These are phyloP conservation scores for Glaciozyma martinii DNA, from an alignment of 768 basidiomycete species.

Conservation along the genomic window DNA sequence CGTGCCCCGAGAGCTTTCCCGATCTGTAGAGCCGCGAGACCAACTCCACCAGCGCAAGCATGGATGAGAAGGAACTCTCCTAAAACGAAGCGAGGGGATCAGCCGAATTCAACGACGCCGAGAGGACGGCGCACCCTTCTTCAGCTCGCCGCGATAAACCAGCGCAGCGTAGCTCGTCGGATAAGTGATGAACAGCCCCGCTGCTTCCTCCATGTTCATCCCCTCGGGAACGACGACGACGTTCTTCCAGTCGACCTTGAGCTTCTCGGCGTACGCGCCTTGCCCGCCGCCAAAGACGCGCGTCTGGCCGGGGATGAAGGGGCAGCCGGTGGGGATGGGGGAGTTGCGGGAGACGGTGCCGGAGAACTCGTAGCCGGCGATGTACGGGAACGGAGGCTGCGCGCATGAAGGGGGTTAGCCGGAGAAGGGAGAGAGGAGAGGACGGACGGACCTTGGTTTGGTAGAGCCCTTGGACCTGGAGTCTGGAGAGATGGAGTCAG, in stretches of 20 bases:
- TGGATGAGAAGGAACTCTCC: constrained; percentile 85
- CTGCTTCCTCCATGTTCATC: constrained; percentile 75
- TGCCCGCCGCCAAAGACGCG: constrained; percentile 75
- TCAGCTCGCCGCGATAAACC: constrained; percentile 69
- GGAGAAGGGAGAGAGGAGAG: no score
- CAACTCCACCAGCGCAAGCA: constrained; percentile 93
- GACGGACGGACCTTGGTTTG: constrained; percentile 55
- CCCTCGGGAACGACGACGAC: constrained; percentile 58
- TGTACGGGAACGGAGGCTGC: constrained; percentile 67
- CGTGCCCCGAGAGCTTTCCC: constrained; percentile 88
- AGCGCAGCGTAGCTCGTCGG: constrained; percentile 81
- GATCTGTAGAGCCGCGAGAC: constrained; percentile 81
- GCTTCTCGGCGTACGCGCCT: constrained; percentile 67
- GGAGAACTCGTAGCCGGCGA: constrained; percentile 64
- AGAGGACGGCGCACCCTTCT: constrained; percentile 54
- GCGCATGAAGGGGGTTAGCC: no score
- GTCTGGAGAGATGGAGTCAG: no score
- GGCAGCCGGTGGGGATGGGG: constrained; percentile 69
- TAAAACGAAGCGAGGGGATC: neutral
- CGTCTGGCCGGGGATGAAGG: constrained; percentile 64
- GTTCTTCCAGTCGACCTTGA: constrained; percentile 48
- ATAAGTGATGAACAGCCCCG: constrained; percentile 72
- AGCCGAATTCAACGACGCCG: no score
- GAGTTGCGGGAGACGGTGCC: constrained; percentile 62
- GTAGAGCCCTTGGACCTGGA: constrained; percentile 67